Base-by-base conservation (phyloP, 75 land plant genomes). In the Selaginella moellendorffii region DNA sequence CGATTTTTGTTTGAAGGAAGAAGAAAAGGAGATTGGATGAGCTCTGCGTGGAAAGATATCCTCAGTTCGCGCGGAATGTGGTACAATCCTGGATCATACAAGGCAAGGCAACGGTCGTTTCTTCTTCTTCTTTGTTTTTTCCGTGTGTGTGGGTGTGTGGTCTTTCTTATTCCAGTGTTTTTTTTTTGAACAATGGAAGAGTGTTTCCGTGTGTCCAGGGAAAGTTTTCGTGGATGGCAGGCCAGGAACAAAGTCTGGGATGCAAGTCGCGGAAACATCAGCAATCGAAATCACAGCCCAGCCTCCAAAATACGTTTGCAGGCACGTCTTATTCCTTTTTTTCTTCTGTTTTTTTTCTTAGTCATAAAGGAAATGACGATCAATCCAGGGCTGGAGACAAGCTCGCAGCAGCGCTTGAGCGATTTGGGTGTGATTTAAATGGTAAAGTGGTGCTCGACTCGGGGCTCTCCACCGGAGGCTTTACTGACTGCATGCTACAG, bases 271-370 rank as follows among this genome's bases (percentile, higher is more conserved):
- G 46, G 79, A 79, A 26, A 85, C 79, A 52, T 73, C 93, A 51
- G 53, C 36, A 27, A 81, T 91, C 21, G 84, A 88, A 30, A 87
- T 91, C 52, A 81, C 28, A 54, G 95, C 97, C 51, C 83, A 82
- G 67, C 65, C 80, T 54, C 97, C 97, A 30, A 91, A 91, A 83
- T 91, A 84, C 71, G 97, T 90, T 79, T 90, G 97, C 83, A 90
- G 97, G 97, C 86, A 84, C 78, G 14, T 24, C 30, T 19, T 28
- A 18, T 66, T 30, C 31, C n/a, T 28, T n/a, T 21, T 12, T 21
- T 27, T 9, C 20, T 19, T 18, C 5, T 63, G 65, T 63, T 27
- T 65, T 24, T 67, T 2, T 1, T 25, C n/a, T 12, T 27, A 54
- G 20, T 29, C 17, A 12, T 21, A 17, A 65, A 59, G 54, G 24